A percentile compares a stretch with the other conserved stretches of the same genome.
These are phyloP conservation scores for Ophiostoma piceae DNA, from an alignment of 2,329 filamentous ascomycete species.

Conservation along the genomic window DNA sequence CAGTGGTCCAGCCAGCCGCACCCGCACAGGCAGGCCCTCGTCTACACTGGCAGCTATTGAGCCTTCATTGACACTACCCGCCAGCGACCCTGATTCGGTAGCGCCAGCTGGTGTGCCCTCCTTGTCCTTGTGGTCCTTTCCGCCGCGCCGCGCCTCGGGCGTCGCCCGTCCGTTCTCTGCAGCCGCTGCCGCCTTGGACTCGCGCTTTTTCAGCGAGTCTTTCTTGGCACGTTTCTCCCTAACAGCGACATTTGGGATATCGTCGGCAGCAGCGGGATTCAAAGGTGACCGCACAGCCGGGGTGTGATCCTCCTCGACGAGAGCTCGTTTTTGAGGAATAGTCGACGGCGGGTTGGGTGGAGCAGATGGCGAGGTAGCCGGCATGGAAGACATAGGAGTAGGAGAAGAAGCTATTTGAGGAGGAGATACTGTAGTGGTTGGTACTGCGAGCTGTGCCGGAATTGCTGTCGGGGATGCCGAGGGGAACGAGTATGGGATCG, in stretches of 20 bases:
- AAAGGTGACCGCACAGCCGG: conserved; percentile 69
- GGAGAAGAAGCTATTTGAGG: conserved; percentile 27
- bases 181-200: conserved; percentile 49
- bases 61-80: conserved; percentile 1
- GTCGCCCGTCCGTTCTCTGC: conserved; percentile 40
- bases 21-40: conserved; percentile 52
- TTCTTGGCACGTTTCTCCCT: conserved; percentile 58
- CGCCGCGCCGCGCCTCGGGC: conserved; percentile 47
- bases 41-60: conserved; percentile 29
- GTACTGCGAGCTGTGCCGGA: conserved; percentile 21
- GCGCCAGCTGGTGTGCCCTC: conserved; percentile 11
- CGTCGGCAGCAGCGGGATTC: conserved; percentile 53
- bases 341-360: conserved; percentile 28
- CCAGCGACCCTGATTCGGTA: not conserved
- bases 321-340: conserved; percentile 59
- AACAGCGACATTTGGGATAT: conserved; percentile 31
- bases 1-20: conserved; percentile 56
- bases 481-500: conserved; percentile 22
- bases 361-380: conserved; percentile 4
- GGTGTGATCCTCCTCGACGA: conserved; percentile 61
- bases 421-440: conserved; percentile 23
- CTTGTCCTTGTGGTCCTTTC: not conserved
- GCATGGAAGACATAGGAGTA: conserved; percentile 25
- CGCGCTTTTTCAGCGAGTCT: conserved; percentile 63
- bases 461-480: not conserved